phyloP scores from a whole-genome alignment of 495 filamentous ascomycete genomes.

The Echria macrotheca region DNA sequence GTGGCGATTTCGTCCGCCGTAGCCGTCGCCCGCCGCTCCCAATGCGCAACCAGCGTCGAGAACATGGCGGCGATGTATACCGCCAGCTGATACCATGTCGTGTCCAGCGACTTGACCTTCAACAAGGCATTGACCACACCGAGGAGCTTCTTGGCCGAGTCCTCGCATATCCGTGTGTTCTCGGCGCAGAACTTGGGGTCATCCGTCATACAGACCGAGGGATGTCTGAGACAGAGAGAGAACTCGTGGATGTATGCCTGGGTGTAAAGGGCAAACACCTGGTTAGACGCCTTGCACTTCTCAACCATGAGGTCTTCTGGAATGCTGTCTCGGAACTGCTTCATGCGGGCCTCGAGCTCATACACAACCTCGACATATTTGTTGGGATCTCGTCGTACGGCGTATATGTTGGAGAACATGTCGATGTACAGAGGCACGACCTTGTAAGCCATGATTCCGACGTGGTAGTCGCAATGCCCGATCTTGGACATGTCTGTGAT shows the following conservation, averaged over 20 bases:
- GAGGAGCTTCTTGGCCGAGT: conserved; percentile 58
- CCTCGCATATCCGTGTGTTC: conserved; percentile 64
- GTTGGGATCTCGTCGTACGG: conserved; percentile 51
- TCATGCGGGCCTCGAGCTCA: conserved; percentile 55
- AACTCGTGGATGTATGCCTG: conserved; percentile 46
- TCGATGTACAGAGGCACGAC: conserved; percentile 59
- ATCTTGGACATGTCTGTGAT: conserved; percentile 41
- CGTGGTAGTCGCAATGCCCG: conserved; percentile 57
- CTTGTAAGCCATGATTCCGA: conserved; percentile 58
- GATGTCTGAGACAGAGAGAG: conserved; percentile 57
- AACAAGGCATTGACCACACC: conserved; percentile 52
- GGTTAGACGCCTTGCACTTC: conserved; percentile 45
- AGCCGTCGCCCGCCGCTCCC: conserved; percentile 57
- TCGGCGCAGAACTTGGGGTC: conserved; percentile 55
- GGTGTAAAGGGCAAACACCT: conserved; percentile 47
- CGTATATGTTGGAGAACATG: conserved; percentile 67
- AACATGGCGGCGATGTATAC: conserved; percentile 70
- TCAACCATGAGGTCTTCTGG: conserved; percentile 48
- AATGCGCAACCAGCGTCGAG: conserved; percentile 64
- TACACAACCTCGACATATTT: conserved; percentile 58
- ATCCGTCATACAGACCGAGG: conserved; percentile 59
- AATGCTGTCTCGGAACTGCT: conserved; percentile 50
- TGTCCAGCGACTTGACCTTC: conserved; percentile 64
- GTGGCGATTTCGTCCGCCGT: conserved; percentile 46
- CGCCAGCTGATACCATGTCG: conserved; percentile 70